A percentile compares a stretch with the other conserved stretches of the same genome.
phyloP scores from a whole-genome alignment of 2,329 filamentous ascomycete species.

The Apiospora malaysiana region DNA sequence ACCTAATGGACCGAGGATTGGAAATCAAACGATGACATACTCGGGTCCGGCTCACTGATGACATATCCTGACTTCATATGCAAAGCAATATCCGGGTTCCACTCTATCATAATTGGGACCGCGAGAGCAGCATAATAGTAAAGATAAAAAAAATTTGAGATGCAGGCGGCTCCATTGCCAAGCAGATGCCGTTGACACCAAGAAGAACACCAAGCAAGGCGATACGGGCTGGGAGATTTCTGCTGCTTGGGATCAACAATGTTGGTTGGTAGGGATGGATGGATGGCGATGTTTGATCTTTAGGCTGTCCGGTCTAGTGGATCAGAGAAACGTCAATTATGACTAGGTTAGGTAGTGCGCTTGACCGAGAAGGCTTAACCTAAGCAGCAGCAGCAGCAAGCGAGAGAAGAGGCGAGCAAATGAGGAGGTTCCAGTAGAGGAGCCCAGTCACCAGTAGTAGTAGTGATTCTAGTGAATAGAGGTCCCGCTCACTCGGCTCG shows the following conservation, averaged over 20 bases:
- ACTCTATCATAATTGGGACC: background rate
- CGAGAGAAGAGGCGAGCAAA: background rate
- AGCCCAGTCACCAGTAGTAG: no score
- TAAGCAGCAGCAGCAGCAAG: background rate
- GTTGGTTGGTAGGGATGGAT: background rate
- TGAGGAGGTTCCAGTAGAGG: no score
- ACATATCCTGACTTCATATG: background rate
- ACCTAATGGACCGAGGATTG: background rate
- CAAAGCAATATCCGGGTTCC: background rate
- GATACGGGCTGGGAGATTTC: background rate
- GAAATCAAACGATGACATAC: background rate
- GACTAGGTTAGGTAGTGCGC: background rate
- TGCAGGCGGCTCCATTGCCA: background rate
- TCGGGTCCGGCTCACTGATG: background rate
- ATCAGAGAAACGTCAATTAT: constrained; percentile 4
- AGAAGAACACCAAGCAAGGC: background rate
- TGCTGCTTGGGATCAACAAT: no score
- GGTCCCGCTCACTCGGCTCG: constrained; percentile 9
- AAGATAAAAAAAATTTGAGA: background rate
- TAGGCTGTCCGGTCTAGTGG: constrained; percentile 14
- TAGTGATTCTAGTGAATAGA: background rate
- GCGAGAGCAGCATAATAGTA: background rate
- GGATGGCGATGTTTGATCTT: background rate
- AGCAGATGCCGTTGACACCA: background rate
- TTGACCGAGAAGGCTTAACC: constrained; percentile 3